Percentiles rank a stretch among this genome's conserved stretches.
phyloP scores from a whole-genome alignment of 805 yeast genomes.

The Candida dajiaensis region DNA sequence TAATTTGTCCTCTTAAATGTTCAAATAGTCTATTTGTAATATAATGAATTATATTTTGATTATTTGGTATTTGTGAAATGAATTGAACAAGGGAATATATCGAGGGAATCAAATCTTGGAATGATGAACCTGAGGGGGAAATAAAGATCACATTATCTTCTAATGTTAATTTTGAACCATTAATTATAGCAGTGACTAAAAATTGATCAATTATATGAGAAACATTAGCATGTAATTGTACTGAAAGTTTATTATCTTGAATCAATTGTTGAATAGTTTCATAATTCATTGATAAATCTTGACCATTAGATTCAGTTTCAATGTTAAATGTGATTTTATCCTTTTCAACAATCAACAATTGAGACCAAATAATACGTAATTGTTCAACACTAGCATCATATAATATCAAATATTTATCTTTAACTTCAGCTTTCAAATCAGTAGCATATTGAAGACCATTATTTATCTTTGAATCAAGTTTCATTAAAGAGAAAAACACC shows the following conservation, averaged over 20 bases:
- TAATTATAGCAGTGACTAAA: slow-evolving; percentile 10
- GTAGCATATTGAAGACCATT: slow-evolving; percentile 1
- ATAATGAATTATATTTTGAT: slow-evolving; percentile 13
- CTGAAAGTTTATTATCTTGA: slow-evolving; percentile 3
- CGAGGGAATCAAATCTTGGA: slow-evolving; percentile 9
- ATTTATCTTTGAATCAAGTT: slow-evolving; percentile 13
- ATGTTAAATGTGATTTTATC: slow-evolving; percentile 11
- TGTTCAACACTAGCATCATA: slow-evolving; percentile 3
- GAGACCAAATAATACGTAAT: slow-evolving; percentile 11
- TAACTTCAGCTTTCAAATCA: background rate
- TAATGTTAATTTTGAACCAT: slow-evolving; percentile 1
- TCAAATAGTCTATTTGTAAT: slow-evolving; percentile 18
- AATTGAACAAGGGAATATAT: slow-evolving; percentile 15
- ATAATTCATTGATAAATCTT: slow-evolving; percentile 11
- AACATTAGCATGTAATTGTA: slow-evolving; percentile 9
- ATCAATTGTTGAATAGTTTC: slow-evolving; percentile 10
- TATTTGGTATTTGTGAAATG: slow-evolving; percentile 14
- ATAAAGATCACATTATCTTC: slow-evolving; percentile 5
- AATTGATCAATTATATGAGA: slow-evolving; percentile 12
- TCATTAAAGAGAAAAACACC: slow-evolving; percentile 15
- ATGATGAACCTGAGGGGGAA: background rate
- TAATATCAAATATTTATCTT: slow-evolving; percentile 4
- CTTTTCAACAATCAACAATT: slow-evolving; percentile 7
- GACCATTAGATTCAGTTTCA: slow-evolving; percentile 15
- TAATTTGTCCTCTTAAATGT: slow-evolving; percentile 16